Base-by-base conservation (phyloP, 768 basidiomycete genomes). In the Clavaria fumosa region DNA sequence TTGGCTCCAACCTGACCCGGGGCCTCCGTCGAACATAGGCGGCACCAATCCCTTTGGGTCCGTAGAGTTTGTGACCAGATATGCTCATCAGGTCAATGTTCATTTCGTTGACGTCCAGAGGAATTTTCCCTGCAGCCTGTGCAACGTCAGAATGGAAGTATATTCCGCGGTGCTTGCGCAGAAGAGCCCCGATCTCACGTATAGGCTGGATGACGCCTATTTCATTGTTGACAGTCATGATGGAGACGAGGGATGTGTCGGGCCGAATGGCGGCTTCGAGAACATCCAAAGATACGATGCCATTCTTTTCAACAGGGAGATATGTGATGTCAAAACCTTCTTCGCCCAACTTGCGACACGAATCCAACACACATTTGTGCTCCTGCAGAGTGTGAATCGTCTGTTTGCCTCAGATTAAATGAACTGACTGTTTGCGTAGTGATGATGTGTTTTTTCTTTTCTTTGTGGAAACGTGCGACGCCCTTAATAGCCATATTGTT, bases 161-260 rank as follows among this genome's bases (percentile, higher is more conserved):
- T 12, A 93, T 70, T 10, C 89, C 88, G 42, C 83, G 78, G 53
- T 93, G 78, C 58, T 85, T 82, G 52, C 79, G 78, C 22, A 82
- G 54, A 23, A 93, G 69, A 2, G 74, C 72, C 21, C 93, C 93
- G 39, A 99, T 99, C 54, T 96, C 89, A 53, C 85, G 81, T 45
- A 97, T 67, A 2, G 95, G 95, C 53, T 97, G 95, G 39, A 99
- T 95, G 45, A 96, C 91, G 17, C 95, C 95, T 3, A 90, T 97
- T 61, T 99, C 95, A 58, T 99, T 99, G 64, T 99, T 99, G 42
- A 99, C 95, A 12, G 84, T 73, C 95, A 99, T 99, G 54, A 99
- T 78, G 9, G 90, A 93, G 31, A 99, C 77, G n/a, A 97, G 62
- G 1, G 83, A 84, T 9, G 88, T 90, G 43, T 90, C 88, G 6